These are phyloP conservation scores for Elaeis oleifera DNA, from an alignment of 202 grass and related monocot genomes.

Conservation along the genomic window DNA sequence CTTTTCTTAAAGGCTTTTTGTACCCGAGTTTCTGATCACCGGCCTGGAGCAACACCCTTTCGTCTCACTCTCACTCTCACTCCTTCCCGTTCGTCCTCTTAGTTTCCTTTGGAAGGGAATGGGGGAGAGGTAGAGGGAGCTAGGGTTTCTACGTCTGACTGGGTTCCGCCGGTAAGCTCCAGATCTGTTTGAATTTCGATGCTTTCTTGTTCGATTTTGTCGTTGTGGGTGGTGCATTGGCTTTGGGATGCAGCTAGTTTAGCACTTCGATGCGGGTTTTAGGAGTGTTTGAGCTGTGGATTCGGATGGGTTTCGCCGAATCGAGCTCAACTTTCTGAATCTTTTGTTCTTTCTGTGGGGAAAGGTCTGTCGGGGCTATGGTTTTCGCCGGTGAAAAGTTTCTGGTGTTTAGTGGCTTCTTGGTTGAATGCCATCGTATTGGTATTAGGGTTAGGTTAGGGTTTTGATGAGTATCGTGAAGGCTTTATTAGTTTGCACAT, in stretches of 20 bases:
- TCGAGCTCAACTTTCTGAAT: too few species aligned
- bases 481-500: too few species aligned
- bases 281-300: too few species aligned
- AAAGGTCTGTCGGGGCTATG: too few species aligned
- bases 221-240: constrained; percentile 11
- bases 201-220: background rate
- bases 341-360: too few species aligned
- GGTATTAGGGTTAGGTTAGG: background rate
- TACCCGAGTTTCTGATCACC: too few species aligned
- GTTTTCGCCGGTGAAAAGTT: too few species aligned
- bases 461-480: background rate
- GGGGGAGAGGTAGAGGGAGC: constrained; percentile 2
- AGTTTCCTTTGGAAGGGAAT: constrained; percentile 2
- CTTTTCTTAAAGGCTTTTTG: background rate
- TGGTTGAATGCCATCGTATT: background rate
- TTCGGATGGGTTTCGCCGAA: too few species aligned
- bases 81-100: background rate
- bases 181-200: constrained; percentile 27
- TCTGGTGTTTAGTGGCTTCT: too few species aligned
- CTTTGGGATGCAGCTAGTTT: too few species aligned
- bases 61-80: constrained; percentile 23
- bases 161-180: constrained; percentile 6
- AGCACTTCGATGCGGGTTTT: too few species aligned
- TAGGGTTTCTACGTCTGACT: constrained; percentile 10
- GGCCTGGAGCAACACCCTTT: too few species aligned